phyloP scores from a whole-genome alignment of 2,329 filamentous ascomycete genomes.

The Lachnellula arida region DNA sequence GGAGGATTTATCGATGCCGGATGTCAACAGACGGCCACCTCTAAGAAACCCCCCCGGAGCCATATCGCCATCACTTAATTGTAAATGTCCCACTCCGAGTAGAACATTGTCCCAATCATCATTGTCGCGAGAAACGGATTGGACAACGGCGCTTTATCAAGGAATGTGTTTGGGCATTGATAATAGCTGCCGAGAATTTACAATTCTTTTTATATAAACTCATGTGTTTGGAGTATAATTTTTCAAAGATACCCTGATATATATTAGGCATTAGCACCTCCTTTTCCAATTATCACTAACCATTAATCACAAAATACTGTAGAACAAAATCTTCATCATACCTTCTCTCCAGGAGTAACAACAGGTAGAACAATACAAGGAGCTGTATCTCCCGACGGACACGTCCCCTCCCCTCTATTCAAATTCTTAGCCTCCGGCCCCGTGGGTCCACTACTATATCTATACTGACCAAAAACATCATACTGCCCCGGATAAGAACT shows the following conservation, averaged over 20 bases:
- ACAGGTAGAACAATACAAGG: not conserved
- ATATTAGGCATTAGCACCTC: no score
- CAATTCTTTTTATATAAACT: no score
- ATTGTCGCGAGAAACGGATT: no score
- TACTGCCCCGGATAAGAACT: slow-evolving; percentile 35
- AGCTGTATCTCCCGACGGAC: not conserved
- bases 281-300: no score
- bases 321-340: not conserved
- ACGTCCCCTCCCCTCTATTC: slow-evolving; percentile 26
- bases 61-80: not conserved
- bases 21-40: slow-evolving; percentile 51
- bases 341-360: not conserved
- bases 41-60: not conserved
- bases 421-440: slow-evolving; percentile 55
- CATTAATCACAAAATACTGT: no score
- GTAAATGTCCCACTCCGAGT: not conserved
- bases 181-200: no score
- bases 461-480: slow-evolving; percentile 38
- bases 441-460: slow-evolving; percentile 51
- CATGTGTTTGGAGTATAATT: no score
- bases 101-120: no score
- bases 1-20: slow-evolving; percentile 36
- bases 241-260: no score
- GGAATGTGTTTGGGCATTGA: no score
- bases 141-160: no score